Base-by-base conservation (phyloP, 2,329 filamentous ascomycete genomes). In the Tolypocladium cylindrosporum region DNA sequence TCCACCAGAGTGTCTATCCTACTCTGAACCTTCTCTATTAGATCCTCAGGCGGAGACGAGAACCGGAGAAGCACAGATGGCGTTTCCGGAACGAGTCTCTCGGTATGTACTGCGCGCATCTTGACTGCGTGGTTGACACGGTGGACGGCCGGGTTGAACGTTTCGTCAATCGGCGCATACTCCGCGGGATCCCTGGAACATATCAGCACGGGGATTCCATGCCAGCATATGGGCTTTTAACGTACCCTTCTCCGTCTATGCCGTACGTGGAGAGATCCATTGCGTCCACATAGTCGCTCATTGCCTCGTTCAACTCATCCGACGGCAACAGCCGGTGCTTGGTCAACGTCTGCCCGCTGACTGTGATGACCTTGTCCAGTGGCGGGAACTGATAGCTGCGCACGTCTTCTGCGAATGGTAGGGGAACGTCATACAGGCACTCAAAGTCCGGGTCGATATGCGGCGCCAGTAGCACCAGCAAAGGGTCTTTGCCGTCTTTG, bases 331-430 rank as follows among this genome's bases (percentile, higher is more conserved):
- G 86, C 41, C 90, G 87, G 63, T 99, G 92, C 65, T 93, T 86
- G 13, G 83, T 89, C 54, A 97, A 76, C 10, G 83, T 81, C 62
- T 90, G 89, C 1, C 93, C 93, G 13, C 86, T 91, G n/a, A 95
- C 81, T 0, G 92, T 97, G 60, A 96, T 76, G 36, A 97, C 88
- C 61, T 84, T 88, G 69, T 96, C 92, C 13, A 99, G 76, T 0
- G 93, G 90, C 7, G 94, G 91, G 64, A 99, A 99, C 59, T 86
- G 88, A 70, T 97, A 97, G n/a, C 81, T 81, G 41, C 94, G 84
- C 54, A 97, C 79, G 68, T 99, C 94, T 75, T 99, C 94, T 2
- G 91, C 87, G 67, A 97, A 99, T 0, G 94, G 94, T 7, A 97
- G 78, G 41, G 94, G 91, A 1, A 95, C 82, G 68, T 99, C 94